phyloP scores from a whole-genome alignment of 768 basidiomycete species.

The Fistulinella prunicolor region DNA sequence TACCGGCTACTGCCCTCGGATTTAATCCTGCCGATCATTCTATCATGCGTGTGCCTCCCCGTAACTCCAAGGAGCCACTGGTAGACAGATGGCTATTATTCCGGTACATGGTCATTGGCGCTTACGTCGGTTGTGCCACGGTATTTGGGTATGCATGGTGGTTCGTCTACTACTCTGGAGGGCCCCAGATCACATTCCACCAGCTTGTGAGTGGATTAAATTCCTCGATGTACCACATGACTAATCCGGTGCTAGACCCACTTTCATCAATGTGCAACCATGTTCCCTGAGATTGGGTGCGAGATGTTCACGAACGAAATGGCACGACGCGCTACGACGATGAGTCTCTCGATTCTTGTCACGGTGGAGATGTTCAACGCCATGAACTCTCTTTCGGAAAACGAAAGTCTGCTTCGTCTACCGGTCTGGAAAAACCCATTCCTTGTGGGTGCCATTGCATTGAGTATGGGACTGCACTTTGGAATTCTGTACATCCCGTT shows the following conservation, averaged over 20 bases:
- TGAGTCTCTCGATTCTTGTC: conserved; percentile 94
- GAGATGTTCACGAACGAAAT: conserved; percentile 91
- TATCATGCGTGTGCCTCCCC: conserved; percentile 94
- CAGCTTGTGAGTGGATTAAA: conserved; percentile 69
- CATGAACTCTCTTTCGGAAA: conserved; percentile 97
- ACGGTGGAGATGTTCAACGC: conserved; percentile 98
- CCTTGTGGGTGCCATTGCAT: conserved; percentile 81
- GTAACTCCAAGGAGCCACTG: conserved; percentile 87
- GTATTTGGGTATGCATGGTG: conserved; percentile 99
- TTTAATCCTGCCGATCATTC: conserved; percentile 97
- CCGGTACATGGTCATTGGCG: conserved; percentile 90
- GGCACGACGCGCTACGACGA: conserved; percentile 87
- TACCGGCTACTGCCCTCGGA: conserved; percentile 95
- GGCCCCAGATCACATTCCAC: conserved; percentile 90
- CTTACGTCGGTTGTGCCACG: conserved; percentile 92
- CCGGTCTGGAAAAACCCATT: conserved; percentile 95
- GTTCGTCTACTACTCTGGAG: conserved; percentile 89
- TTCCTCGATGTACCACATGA: background rate
- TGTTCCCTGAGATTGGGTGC: conserved; percentile 91
- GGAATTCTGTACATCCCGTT: conserved; percentile 97
- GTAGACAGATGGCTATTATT: conserved; percentile 94
- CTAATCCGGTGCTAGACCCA: conserved; percentile 60
- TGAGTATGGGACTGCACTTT: conserved; percentile 93
- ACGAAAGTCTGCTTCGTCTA: conserved; percentile 84
- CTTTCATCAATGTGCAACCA: conserved; percentile 85